Base-by-base conservation (phyloP, 441 rosid species). In the Arabidopsis lyrata region DNA sequence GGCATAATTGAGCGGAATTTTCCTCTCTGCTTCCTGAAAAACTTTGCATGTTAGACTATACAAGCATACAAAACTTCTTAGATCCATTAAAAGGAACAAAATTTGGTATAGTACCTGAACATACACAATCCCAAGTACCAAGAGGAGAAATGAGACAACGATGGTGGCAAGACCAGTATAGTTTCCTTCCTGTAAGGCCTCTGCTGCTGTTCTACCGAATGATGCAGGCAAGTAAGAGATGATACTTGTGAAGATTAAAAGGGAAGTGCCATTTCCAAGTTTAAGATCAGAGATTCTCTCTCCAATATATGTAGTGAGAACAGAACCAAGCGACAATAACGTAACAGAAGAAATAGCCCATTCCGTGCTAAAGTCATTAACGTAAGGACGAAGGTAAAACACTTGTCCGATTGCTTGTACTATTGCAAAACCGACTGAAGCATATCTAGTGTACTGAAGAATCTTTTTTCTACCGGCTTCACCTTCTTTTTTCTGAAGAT, bases 221-320 rank as follows among this genome's bases (percentile, higher is more conserved):
- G 99, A 95, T 71, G 99, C 95, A 5, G 99, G 99, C 82, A 93
- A 81, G 84, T 95, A 95, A 48, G 99, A 95, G 78, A 95, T 87
- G 35, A 95, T 95, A 83, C 95, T 95, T 2, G 99, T 95, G 80
- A 95, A 95, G 74, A 95, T 95, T 63, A 95, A 78, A 50, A 95
- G 90, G 22, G 98, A 93, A 9, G 98, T 95, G 38, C 99, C 99
- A 55, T 95, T 95, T 78, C 99, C 99, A 63, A 95, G 97, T 78
- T 95, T 95, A 64, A 95, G 83, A 77, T 93, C 98, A 68, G 97
- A 83, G 66, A 93, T 95, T 47, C 90, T 83, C 74, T 95, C 98
- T 64, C 99, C 98, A 22, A 93, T 83, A 77, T 88, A 92, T 29
- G 96, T 95, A 1, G 97, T 90, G 49, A 92, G 84, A 50, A 87